Evolutionary conservation across 202 grass and related monocot species (phyloP).

Genomic region (Schoenoplectus tabernaemontani): DNA sequence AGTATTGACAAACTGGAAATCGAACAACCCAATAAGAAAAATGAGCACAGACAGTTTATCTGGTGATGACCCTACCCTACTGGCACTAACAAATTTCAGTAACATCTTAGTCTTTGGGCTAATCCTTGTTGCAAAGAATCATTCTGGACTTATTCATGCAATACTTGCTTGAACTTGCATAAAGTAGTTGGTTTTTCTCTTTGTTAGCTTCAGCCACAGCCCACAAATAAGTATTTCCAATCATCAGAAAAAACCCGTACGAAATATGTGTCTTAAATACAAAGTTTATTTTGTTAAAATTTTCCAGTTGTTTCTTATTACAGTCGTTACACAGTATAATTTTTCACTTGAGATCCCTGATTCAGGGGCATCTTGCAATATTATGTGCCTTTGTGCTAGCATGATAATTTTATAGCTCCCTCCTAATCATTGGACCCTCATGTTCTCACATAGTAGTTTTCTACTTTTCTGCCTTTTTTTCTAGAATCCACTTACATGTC

Average conservation of each 20-base stretch:
- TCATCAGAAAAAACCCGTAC: background rate
- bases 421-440: too few species aligned
- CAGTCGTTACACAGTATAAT: background rate
- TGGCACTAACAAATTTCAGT: background rate
- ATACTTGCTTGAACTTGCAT: background rate
- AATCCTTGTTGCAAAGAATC: too few species aligned
- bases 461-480: too few species aligned
- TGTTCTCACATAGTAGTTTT: too few species aligned
- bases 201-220: background rate
- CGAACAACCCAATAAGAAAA: background rate
- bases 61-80: background rate
- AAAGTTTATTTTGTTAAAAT: constrained; percentile 8
- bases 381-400: background rate
- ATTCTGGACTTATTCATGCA: background rate
- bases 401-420: background rate
- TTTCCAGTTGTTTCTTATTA: background rate
- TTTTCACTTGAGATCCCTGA: background rate
- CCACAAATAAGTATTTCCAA: background rate
- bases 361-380: background rate
- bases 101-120: too few species aligned
- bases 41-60: background rate
- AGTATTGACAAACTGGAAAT: background rate
- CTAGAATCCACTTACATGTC: constrained; percentile 2
- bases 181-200: background rate
- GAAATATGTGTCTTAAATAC: background rate